These are phyloP conservation scores for Naganishia cerealis DNA, from an alignment of 1,284 basidiomycete genomes.

Conservation along the genomic window DNA sequence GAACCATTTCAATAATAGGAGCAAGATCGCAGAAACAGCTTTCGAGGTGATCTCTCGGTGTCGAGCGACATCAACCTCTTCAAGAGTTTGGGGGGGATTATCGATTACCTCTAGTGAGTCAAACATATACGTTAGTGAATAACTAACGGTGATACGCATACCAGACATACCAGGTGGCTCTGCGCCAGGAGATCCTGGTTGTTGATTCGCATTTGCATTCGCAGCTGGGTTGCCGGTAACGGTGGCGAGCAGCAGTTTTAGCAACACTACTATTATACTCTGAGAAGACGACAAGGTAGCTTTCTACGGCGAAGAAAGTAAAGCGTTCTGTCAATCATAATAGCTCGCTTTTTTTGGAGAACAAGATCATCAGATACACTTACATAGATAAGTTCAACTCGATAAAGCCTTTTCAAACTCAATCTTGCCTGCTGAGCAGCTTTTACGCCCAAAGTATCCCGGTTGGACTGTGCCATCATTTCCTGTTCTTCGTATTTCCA, in stretches of 20 bases:
- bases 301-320: constrained; percentile 40
- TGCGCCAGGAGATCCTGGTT: constrained; percentile 52
- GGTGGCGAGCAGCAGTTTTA: constrained; percentile 83
- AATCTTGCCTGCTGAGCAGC: constrained; percentile 68
- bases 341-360: not conserved
- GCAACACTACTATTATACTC: constrained; percentile 81
- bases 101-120: constrained; percentile 4
- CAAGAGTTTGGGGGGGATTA: constrained; percentile 62
- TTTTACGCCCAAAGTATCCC: constrained; percentile 62
- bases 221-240: constrained; percentile 69
- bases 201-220: constrained; percentile 63
- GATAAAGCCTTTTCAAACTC: constrained; percentile 77
- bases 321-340: not conserved
- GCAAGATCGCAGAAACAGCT: constrained; percentile 89
- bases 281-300: constrained; percentile 77
- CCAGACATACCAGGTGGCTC: constrained; percentile 62
- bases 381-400: constrained; percentile 89
- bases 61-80: constrained; percentile 89
- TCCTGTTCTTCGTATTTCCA: constrained; percentile 65
- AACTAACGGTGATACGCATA: not conserved
- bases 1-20: constrained; percentile 94
- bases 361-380: constrained; percentile 47
- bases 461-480: constrained; percentile 55
- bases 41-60: constrained; percentile 98
- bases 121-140: not conserved